Base-by-base conservation (phyloP, 176 grass and related monocot species). In the Carex scoparia region DNA sequence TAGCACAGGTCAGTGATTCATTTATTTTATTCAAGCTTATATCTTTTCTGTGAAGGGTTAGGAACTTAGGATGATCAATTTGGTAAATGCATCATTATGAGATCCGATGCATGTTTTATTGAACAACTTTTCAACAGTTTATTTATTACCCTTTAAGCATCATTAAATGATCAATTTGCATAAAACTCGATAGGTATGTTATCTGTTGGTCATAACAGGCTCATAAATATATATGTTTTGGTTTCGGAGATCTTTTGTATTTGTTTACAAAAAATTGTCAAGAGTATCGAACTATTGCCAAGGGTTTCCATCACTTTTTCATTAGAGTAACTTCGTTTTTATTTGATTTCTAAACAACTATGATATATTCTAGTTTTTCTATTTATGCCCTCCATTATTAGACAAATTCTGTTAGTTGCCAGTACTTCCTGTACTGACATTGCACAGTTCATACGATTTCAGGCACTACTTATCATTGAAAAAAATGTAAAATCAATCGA, bases 1-100 rank as follows among this genome's bases (percentile, higher is more conserved):
- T 54, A 40, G 35, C 62, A 15, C 87, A 88, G 72, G 87, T 88
- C 28, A 28, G 46, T 71, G 51, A 13, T 85, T 60, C 37, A 9
- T 84, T 38, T 18, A 54, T 37, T 35, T 61, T 7, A 76, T 76
- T 75, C 10, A 12, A 10, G 4, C 13, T 62, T 4, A 73, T 85
- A 60, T 37, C 5, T 58, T 8, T 23, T 48, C 4, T 38, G 13
- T 38, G 16, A 64, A 11, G 16, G 37, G n/a, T 46, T 54, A 15
- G 32, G 76, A 80, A 59, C 57, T 31, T 15, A 59, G 30, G 42
- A 40, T 40, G 38, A 40, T 40, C 38, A 5, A 40, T 40, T 40
- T 40, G 38, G 38, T 40, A 40, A 40, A 4, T 40, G 38, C 38
- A 40, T 40, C 38, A 6, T 40, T 40, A 40, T 40, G 23, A 51